Percentiles rank a stretch among this genome's conserved stretches.
phyloP scores from a whole-genome alignment of 2,329 filamentous ascomycete genomes.

The Colletotrichum horii region DNA sequence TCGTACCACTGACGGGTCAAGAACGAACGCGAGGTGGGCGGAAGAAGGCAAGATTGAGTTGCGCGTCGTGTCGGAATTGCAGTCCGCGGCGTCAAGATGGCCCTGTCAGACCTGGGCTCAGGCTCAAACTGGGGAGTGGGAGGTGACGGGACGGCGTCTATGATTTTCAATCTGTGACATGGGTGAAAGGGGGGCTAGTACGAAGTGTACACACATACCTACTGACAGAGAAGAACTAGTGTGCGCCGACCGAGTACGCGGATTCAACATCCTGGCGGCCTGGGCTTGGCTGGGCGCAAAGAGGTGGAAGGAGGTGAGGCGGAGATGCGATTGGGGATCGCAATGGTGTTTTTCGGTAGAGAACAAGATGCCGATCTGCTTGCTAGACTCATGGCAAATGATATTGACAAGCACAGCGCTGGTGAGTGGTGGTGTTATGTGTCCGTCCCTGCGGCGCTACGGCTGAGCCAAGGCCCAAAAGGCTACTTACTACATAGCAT shows the following conservation, averaged over 20 bases:
- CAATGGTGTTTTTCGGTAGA: background rate
- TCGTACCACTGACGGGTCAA: background rate
- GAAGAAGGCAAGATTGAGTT: background rate
- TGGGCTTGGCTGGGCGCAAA: background rate
- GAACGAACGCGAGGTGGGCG: background rate
- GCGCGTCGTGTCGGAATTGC: background rate
- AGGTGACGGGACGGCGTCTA: background rate
- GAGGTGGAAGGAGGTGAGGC: background rate
- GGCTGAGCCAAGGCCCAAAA: background rate
- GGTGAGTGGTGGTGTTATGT: background rate
- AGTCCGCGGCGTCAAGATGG: background rate
- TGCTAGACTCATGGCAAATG: background rate
- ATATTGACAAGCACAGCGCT: background rate
- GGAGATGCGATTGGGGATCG: background rate
- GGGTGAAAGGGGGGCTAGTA: background rate
- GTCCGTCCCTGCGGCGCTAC: background rate
- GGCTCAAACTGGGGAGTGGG: background rate
- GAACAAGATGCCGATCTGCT: slow-evolving; percentile 3
- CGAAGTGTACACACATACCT: background rate
- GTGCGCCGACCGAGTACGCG: background rate
- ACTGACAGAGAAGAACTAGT: background rate
- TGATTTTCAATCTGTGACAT: background rate
- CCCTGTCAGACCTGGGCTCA: background rate
- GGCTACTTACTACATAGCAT: background rate
- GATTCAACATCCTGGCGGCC: background rate